Evolutionary conservation across 768 basidiomycete species (phyloP), one percentile per base, ranked within the genome.

Genomic region (Mycena indigotica): DNA sequence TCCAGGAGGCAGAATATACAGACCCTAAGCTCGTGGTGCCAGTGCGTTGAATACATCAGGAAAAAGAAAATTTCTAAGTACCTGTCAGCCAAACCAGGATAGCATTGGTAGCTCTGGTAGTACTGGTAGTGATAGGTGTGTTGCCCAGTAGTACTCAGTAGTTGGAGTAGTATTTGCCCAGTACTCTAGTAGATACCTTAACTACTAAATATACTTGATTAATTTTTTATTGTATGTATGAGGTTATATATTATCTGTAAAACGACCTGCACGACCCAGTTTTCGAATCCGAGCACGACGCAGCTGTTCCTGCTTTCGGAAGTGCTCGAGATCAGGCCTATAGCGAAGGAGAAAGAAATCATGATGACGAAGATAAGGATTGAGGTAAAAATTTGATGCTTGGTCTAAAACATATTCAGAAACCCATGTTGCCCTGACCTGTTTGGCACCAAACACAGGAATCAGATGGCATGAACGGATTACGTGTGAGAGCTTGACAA

Each of bases 401-500:
- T 67, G 41, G 16, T 69, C 56, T 17, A 71, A 44, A n/a, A 72
- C 64, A 21, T 32, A 52, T 10, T 60, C 61, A 0, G 68, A 56
- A 4, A 35, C 39, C 65, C 65, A 67, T 2, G 39, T 23, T 39
- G 24, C 29, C 8, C 21, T 19, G 52, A 61, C 63, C 64, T 72
- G 58, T 67, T 61, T 6, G 3, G 45, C n/a, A 2, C 64, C 57
- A 66, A 58, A 67, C 6, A 55, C 46, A 0, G 72, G 70, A 17
- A 72, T 59, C 1, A 75, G 57, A 56, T 75, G 73, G 49, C 71
- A 72, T 15, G 67, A 65, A 16, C 65, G 63, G 3, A 66, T 21
- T 23, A 75, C 69, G 5, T 66, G 25, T 5, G 57, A 65, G 4
- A 68, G 28, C 0, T 64, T 58, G 10, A 74, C 65, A 13, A 75